Evolutionary conservation across 192 early-diverging fungal genomes (phyloP).

Genomic region (Cetraspora pellucida): DNA sequence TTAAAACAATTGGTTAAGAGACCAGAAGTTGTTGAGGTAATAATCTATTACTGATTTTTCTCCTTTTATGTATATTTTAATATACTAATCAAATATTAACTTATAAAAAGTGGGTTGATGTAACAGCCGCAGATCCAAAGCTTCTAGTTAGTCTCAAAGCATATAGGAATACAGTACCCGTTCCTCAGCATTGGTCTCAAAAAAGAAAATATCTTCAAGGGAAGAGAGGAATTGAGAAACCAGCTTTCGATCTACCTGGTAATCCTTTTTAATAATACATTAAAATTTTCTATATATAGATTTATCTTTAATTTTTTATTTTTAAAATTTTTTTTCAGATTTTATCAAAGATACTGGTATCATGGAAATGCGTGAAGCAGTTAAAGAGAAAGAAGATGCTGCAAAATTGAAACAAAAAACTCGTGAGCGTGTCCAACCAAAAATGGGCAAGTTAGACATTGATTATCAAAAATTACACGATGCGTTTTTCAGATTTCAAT

Average conservation of each 20-base stretch:
- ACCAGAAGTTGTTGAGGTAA: conserved; percentile 95
- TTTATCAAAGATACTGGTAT: conserved; percentile 98
- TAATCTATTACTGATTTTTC: conserved; percentile 21
- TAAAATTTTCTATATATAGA: too few relatives aligned
- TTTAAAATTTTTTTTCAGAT: conserved; percentile 49
- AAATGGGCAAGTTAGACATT: conserved; percentile 95
- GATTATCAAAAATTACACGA: conserved; percentile 98
- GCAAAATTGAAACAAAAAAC: conserved; percentile 80
- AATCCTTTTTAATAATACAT: background rate
- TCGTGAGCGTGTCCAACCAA: conserved; percentile 85
- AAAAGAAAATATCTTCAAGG: conserved; percentile 97
- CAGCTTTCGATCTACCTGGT: conserved; percentile 90
- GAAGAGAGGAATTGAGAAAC: conserved; percentile 95
- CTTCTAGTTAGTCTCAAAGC: conserved; percentile 91
- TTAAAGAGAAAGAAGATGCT: conserved; percentile 86
- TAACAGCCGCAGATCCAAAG: conserved; percentile 86
- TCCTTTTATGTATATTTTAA: background rate
- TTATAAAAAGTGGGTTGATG: conserved; percentile 61
- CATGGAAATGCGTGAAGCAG: conserved; percentile 90
- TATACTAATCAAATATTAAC: too few relatives aligned
- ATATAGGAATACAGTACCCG: conserved; percentile 90
- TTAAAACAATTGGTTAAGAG: conserved; percentile 89
- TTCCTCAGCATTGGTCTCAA: conserved; percentile 94
- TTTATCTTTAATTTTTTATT: background rate
- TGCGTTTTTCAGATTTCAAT: conserved; percentile 96